Evolutionary conservation across 805 yeast species (phyloP), one percentile per base, ranked within the genome.

Genomic region (Starmera amethionina): DNA sequence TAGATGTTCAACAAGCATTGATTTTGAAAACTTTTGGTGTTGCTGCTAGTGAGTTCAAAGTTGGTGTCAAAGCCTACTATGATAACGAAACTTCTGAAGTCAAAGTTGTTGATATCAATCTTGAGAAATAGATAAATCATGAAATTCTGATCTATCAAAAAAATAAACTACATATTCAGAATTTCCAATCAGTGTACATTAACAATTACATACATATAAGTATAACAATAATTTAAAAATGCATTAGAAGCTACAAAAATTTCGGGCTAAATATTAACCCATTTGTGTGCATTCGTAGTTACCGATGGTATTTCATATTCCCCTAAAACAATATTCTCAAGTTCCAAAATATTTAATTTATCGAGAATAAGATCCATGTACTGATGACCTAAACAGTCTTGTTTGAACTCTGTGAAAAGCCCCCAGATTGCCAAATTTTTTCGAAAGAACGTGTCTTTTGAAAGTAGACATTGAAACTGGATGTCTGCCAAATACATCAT

Each of bases 1-100:
- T 94, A 46, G 95, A 87, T 62, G 93, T 89, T 38, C 82, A 83
- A 55, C 94, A 93, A 66, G 94, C 97, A 19, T 73, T 93, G 50
- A 77, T 93, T 41, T 72, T 93, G 61, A 93, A 93, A 65, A 93
- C 86, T 51, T 94, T 93, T 62, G 99, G 99, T 55, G 77, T 94
- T 42, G 97, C 97, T 11, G 87, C 88, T 41, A 74, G 96, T 35
- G 88, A 85, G 58, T 93, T 90, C 65, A 86, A 79, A 62, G 94
- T 93, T 39, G 73, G 77, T 52, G 65, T 83, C 46, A 64, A 79
- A 51, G 96, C 93, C 15, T 85, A 73, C 61, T 90, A 83, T 58
- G 79, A 82, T 58, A 79, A 73, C 43, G 87, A 85, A 48, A 40
- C 60, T 14, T 47, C 63, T 30, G 47, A 54, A 34, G 52, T 64